phyloP scores from a whole-genome alignment of 192 early-diverging fungal genomes.

The Entophlyctis luteolus region DNA sequence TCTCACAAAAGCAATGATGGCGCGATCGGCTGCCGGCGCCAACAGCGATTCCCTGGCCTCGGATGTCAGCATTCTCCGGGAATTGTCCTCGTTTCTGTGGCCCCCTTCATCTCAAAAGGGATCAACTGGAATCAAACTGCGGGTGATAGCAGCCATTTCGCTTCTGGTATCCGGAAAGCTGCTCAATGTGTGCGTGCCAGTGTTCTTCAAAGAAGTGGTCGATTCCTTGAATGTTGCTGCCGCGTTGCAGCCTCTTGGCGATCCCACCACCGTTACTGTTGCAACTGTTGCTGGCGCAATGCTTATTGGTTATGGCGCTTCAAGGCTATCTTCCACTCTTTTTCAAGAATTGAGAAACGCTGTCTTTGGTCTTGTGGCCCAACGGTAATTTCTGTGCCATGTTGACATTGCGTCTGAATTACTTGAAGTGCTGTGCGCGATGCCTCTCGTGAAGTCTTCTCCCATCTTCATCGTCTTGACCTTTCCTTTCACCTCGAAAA shows the following conservation, averaged over 20 bases:
- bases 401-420: not conserved
- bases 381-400: conserved; percentile 29
- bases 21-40: not conserved
- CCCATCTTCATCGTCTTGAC: conserved; percentile 84
- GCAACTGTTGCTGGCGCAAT: conserved; percentile 82
- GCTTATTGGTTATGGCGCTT: conserved; percentile 90
- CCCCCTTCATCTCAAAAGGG: too few species aligned
- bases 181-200: conserved; percentile 91
- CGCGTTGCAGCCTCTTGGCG: conserved; percentile 34
- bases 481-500: conserved; percentile 86
- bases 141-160: conserved; percentile 79
- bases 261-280: conserved; percentile 51
- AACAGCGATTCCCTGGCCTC: not conserved
- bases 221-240: conserved; percentile 77
- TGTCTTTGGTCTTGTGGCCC: conserved; percentile 88
- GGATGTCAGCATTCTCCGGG: conserved; percentile 67
- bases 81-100: conserved; percentile 81
- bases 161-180: conserved; percentile 70
- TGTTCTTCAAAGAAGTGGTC: conserved; percentile 90
- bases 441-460: conserved; percentile 83
- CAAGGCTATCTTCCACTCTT: conserved; percentile 72
- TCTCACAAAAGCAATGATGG: not conserved
- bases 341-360: conserved; percentile 92
- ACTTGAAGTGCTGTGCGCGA: conserved; percentile 72
- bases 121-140: conserved; percentile 73